A percentile compares a stretch with the other conserved stretches of the same genome.
Evolutionary conservation across 2,329 filamentous ascomycete species (phyloP).

Genomic region (Sarocladium kiliense): DNA sequence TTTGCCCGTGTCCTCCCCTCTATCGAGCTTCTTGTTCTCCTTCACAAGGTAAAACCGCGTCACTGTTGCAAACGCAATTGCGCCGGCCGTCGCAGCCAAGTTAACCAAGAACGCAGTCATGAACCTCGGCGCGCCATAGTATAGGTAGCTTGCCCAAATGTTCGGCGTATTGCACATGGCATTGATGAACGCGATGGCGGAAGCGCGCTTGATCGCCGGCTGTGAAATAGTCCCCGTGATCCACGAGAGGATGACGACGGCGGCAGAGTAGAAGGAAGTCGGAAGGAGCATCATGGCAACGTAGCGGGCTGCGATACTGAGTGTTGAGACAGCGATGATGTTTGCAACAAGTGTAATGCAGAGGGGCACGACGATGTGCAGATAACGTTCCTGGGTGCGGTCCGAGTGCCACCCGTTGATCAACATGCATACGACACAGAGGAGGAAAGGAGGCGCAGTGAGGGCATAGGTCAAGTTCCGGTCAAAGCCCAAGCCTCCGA

Average conservation of each 20-base stretch:
- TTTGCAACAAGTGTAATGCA: conserved; percentile 57
- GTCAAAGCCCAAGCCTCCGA: conserved; percentile 21
- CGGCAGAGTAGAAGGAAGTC: conserved; percentile 17
- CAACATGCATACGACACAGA: conserved; percentile 21
- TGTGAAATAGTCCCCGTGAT: conserved; percentile 38
- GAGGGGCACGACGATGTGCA: conserved; percentile 49
- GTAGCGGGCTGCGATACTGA: conserved; percentile 54
- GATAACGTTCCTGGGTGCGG: conserved; percentile 15
- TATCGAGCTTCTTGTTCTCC: conserved; percentile 22
- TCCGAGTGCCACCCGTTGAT: conserved; percentile 16
- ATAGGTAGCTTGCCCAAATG: conserved; percentile 66
- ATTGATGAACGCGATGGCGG: conserved; percentile 70
- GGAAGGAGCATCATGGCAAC: conserved; percentile 36
- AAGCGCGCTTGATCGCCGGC: conserved; percentile 63
- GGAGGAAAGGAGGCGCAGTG: conserved; percentile 17
- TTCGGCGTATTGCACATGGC: conserved; percentile 38
- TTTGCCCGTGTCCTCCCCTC: conserved; percentile 20
- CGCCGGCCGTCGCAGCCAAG: conserved; percentile 20
- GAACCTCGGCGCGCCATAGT: conserved; percentile 25
- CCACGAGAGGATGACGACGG: conserved; percentile 24
- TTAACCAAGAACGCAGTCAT: conserved; percentile 20
- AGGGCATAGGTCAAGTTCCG: conserved; percentile 17
- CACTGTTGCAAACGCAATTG: conserved; percentile 20
- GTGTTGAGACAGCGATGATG: conserved; percentile 61
- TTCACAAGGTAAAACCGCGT: conserved; percentile 20